These are phyloP conservation scores for Hypoxylon sp. DNA, from an alignment of 2,329 filamentous ascomycete genomes.

Conservation along the genomic window DNA sequence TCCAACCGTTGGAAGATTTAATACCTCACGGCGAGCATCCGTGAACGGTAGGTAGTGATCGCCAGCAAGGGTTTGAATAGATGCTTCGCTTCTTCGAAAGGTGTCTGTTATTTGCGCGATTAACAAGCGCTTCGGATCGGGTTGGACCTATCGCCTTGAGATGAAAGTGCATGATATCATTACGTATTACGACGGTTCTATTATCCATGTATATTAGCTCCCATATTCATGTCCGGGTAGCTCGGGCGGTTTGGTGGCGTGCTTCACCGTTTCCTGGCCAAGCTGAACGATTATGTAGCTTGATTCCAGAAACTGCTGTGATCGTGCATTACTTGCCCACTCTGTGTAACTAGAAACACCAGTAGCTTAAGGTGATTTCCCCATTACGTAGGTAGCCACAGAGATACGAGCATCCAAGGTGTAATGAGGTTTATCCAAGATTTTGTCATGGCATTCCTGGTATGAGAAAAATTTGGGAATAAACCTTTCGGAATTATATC, in stretches of 20 bases:
- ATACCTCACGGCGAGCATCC: slow-evolving; percentile 46
- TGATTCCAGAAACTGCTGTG: not conserved
- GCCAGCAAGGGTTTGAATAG: slow-evolving; percentile 51
- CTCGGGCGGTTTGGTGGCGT: not conserved
- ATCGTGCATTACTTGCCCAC: not conserved
- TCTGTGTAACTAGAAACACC: too few relatives aligned
- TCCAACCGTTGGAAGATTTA: slow-evolving; percentile 12
- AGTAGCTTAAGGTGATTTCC: too few relatives aligned
- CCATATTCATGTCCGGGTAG: not conserved
- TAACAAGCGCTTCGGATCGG: not conserved
- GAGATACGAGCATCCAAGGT: not conserved
- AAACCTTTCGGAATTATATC: too few relatives aligned
- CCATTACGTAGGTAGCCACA: too few relatives aligned
- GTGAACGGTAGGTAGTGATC: slow-evolving; percentile 60
- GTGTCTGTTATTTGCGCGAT: not conserved
- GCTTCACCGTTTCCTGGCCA: not conserved
- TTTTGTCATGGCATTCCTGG: too few relatives aligned
- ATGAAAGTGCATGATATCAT: not conserved
- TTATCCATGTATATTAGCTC: not conserved
- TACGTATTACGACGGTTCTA: not conserved
- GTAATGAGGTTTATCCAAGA: not conserved
- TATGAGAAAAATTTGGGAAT: too few relatives aligned
- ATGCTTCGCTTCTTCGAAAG: not conserved
- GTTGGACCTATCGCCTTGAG: not conserved
- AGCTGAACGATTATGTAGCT: not conserved